Evolutionary conservation across 1,284 basidiomycete genomes (phyloP), one percentile per base, ranked within the genome.

Genomic region (Ceratobasidium theobromae): DNA sequence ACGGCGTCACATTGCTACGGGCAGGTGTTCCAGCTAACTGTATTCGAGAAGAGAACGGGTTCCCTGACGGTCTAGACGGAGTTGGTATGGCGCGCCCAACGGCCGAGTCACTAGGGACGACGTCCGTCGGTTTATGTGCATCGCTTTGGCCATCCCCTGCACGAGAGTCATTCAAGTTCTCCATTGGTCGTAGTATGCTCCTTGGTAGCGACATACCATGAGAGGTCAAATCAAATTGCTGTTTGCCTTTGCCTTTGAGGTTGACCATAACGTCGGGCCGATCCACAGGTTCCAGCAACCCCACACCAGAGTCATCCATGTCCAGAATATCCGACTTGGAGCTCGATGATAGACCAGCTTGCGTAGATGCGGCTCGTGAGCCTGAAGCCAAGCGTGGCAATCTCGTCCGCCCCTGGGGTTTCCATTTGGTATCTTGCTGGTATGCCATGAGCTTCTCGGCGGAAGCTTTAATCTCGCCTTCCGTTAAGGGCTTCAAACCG

Each of bases 341-440:
- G 6, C 11, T 30, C n/a, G 41, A 8, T 12, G 28, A 18, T 16
- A 35, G 35, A 12, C 23, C 58, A 1, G 25, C 25, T 25, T 41
- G 49, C 43, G 49, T 12, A 11, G 35, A 18, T 5, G 25, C 18
- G 8, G 23, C 9, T 11, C 25, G 25, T 4, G 55, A 46, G 9
- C 21, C 38, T 6, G 49, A 23, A 6, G 12, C 48, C 5, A 49
- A 27, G 21, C 35, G 58, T 41, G 58, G 58, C n/a, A 51, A 18
- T 16, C 46, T 38, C 25, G 35, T 28, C 25, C 60, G 60, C n/a
- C 27, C 16, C 32, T 64, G 60, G 16, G 60, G 60, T 52, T 53
- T 64, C 60, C 60, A 64, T 23, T 43, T 53, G 32, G 60, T 64
- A 25, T 64, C 60, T 40, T 51, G 48, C 28, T 64, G 60, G 23